Conservation (phyloP, 2,329 filamentous ascomycete genomes). For the Cadophora luteo-olivacea region DNA sequence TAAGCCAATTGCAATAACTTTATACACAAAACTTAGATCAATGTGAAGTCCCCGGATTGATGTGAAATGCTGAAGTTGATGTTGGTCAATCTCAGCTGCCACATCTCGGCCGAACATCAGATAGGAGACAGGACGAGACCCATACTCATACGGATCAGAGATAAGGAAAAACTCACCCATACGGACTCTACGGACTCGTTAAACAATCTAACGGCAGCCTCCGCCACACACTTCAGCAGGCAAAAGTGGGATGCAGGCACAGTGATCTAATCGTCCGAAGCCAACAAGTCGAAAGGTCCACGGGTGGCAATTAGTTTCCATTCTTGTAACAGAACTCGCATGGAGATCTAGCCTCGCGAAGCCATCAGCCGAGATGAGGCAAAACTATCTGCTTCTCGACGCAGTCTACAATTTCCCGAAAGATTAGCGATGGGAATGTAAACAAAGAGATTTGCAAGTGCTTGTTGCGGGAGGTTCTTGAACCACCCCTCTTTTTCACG, state of each 20-base stretch:
- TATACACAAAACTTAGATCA: neutral
- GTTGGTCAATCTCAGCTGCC: constrained; percentile 2
- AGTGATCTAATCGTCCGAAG: no score
- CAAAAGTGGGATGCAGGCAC: neutral
- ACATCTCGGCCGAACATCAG: constrained; percentile 20
- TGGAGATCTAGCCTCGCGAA: no score
- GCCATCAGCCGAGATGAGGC: no score
- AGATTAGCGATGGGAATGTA: no score
- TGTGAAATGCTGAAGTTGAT: constrained; percentile 15
- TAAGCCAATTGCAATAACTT: neutral
- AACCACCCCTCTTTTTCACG: neutral
- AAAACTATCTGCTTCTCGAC: no score
- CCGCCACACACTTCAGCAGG: neutral
- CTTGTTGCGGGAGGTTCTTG: no score
- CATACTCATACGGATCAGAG: neutral
- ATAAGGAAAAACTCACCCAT: neutral
- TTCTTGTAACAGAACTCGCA: neutral
- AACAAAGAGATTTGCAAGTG: no score
- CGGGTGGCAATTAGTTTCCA: neutral
- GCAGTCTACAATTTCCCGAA: no score
- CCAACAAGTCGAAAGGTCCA: no score
- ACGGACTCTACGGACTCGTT: no score
- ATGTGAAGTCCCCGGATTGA: neutral
- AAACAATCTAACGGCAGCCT: neutral
- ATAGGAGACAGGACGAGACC: neutral